Base-by-base conservation (phyloP, 768 basidiomycete genomes). In the Rhodotorula babjevae region DNA sequence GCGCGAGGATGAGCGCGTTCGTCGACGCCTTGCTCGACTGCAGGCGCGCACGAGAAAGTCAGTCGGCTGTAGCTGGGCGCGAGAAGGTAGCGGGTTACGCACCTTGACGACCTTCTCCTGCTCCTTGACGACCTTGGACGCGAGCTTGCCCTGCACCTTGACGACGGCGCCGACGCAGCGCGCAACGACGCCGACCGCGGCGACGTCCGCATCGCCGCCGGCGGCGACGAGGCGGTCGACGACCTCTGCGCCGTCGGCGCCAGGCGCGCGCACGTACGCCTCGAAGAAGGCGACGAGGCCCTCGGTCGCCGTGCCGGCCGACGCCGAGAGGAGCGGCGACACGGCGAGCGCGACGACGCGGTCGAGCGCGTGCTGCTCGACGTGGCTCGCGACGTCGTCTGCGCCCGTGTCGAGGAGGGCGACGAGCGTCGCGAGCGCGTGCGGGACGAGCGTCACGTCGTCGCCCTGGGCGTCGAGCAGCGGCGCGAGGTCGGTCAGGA, bases 111-210 rank as follows among this genome's bases (percentile, higher is more conserved):
- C 82, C 80, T 90, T 93, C 5, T 89, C 87, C 78, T 92, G 94
- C 80, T 92, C 89, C 0, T 88, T 89, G 71, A 96, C 89, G 10
- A 90, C 88, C 27, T 89, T 90, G 0, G 90, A 90, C 23, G 91
- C 90, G 50, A 93, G 84, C 29, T 83, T 85, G 44, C 86, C 88
- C 49, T 87, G 83, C 72, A 86, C 87, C 78, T 84, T 87, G 33
- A 94, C 90, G 71, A 95, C 87, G 67, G 89, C 87, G 0, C 90
- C 93, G 25, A 98, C 84, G 73, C 90, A 92, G 78, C 87, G 89
- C 47, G 93, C 91, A 23, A 92, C 89, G 74, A 93, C 95, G 7
- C 84, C 75, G 44, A 62, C 65, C 33, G 52, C 36, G 42, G 61
- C 15, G 9, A 55, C 63, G 19, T 69, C 71, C 16, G 58, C 68